These are phyloP conservation scores for Rhizodiscina lignyota DNA, from an alignment of 495 filamentous ascomycete genomes.

Conservation along the genomic window DNA sequence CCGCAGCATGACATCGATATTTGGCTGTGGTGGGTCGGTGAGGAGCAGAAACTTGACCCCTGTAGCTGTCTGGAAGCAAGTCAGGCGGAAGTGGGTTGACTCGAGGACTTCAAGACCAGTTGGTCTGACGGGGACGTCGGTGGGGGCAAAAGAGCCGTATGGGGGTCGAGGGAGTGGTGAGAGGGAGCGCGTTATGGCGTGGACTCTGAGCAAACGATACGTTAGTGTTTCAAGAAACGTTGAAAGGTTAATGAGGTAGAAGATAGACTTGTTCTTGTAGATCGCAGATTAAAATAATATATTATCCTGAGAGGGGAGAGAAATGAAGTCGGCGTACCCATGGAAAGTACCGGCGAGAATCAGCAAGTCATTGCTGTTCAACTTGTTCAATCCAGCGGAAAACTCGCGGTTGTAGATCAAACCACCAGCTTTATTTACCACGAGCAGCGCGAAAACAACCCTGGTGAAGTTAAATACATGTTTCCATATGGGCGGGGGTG, in stretches of 20 bases:
- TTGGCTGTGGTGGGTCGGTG: conserved; percentile 78
- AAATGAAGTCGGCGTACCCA: conserved; percentile 24
- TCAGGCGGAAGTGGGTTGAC: conserved; percentile 76
- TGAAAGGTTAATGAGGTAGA: too few species aligned
- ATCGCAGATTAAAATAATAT: too few species aligned
- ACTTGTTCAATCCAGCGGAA: conserved; percentile 62
- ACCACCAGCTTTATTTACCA: conserved; percentile 96
- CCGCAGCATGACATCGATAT: conserved; percentile 63
- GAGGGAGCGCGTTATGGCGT: conserved; percentile 65
- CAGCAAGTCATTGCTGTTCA: conserved; percentile 86
- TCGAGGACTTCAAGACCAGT: conserved; percentile 83
- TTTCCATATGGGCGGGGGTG: not conserved
- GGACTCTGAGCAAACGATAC: too few species aligned
- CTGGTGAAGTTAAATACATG: conserved; percentile 25
- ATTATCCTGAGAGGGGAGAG: not conserved
- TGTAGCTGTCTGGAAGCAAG: conserved; percentile 87
- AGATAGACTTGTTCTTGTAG: too few species aligned
- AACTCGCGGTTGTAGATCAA: conserved; percentile 92
- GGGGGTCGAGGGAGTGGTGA: conserved; percentile 18
- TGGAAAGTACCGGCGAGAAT: conserved; percentile 98
- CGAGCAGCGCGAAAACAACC: conserved; percentile 84
- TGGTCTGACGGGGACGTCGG: conserved; percentile 33
- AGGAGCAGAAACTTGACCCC: conserved; percentile 93
- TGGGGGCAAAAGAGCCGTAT: conserved; percentile 12
- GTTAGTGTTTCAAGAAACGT: too few species aligned